Percentiles rank a stretch among this genome's conserved stretches.
Conservation (phyloP, 1,139 yeast species). For the Suhomyces maxii region DNA sequence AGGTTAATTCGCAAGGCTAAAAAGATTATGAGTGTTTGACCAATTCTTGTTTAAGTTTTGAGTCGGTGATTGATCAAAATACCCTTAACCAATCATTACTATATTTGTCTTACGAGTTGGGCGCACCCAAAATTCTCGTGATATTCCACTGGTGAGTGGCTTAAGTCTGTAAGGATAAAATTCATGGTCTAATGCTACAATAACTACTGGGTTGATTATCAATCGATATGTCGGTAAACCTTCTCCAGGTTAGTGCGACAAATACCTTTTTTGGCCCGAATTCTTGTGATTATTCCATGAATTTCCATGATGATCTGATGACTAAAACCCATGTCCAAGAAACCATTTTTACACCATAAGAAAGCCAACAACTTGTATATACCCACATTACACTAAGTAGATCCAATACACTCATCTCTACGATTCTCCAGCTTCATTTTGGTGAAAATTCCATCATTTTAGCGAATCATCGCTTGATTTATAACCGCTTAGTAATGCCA, state of each 20-base stretch:
- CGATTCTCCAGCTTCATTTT: background rate
- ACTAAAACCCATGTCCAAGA: background rate
- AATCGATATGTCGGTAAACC: background rate
- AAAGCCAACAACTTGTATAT: background rate
- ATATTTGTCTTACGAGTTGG: too few relatives aligned
- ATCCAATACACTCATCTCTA: background rate
- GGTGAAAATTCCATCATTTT: background rate
- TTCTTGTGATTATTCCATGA: background rate
- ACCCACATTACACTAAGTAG: background rate
- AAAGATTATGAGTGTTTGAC: too few relatives aligned
- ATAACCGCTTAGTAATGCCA: constrained; percentile 4
- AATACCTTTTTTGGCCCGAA: background rate
- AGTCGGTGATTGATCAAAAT: too few relatives aligned
- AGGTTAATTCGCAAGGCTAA: too few relatives aligned
- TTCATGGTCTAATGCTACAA: too few relatives aligned
- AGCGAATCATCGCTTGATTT: constrained; percentile 14
- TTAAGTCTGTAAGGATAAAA: too few relatives aligned
- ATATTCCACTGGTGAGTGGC: too few relatives aligned
- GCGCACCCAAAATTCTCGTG: too few relatives aligned
- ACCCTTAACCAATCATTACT: too few relatives aligned
- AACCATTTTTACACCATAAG: background rate
- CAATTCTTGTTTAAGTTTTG: too few relatives aligned
- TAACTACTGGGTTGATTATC: too few relatives aligned
- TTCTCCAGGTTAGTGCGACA: background rate
- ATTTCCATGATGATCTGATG: background rate